phyloP scores from a whole-genome alignment of 1,284 basidiomycete genomes.

The Leccinum fallax region DNA sequence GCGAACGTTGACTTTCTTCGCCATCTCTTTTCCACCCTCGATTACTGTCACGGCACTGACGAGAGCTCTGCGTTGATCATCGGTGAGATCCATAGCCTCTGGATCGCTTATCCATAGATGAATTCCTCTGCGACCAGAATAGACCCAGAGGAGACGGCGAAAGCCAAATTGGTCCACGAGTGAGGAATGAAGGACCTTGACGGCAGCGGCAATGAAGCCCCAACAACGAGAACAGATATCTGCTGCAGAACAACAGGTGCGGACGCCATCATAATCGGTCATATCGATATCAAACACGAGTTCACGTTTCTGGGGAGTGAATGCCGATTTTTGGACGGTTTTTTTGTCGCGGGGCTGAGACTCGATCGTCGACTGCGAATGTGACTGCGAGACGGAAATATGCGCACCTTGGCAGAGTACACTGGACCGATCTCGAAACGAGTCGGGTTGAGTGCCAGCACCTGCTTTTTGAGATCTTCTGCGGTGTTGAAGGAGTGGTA shows the following conservation, averaged over 20 bases:
- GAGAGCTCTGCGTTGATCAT: slow-evolving; percentile 87
- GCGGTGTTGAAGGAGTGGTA: slow-evolving; percentile 89
- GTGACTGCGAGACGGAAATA: slow-evolving; percentile 6
- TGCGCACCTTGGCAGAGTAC: slow-evolving; percentile 82
- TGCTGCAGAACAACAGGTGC: slow-evolving; percentile 93
- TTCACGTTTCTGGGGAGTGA: slow-evolving; percentile 84
- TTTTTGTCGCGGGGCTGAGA: slow-evolving; percentile 88
- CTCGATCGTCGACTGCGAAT: slow-evolving; percentile 8
- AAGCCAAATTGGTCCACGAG: slow-evolving; percentile 89
- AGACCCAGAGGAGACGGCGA: slow-evolving; percentile 90
- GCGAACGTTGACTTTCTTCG: slow-evolving; percentile 84
- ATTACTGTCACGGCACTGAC: slow-evolving; percentile 89
- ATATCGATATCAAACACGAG: slow-evolving; percentile 99
- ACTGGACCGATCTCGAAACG: slow-evolving; percentile 98
- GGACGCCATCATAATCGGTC: slow-evolving; percentile 97
- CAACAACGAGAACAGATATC: slow-evolving; percentile 94
- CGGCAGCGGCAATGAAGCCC: slow-evolving; percentile 93
- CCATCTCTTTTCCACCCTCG: slow-evolving; percentile 80
- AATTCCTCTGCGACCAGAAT: slow-evolving; percentile 97
- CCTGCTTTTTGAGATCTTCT: slow-evolving; percentile 93
- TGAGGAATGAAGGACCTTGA: slow-evolving; percentile 81
- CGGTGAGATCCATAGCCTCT: slow-evolving; percentile 86
- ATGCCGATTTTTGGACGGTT: slow-evolving; percentile 73
- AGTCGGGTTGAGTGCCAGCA: slow-evolving; percentile 79
- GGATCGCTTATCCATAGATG: slow-evolving; percentile 97